Percentiles rank a stretch among this genome's conserved stretches.
Conservation (phyloP, 352 stramenopile species). For the Globisporangium nunn region DNA sequence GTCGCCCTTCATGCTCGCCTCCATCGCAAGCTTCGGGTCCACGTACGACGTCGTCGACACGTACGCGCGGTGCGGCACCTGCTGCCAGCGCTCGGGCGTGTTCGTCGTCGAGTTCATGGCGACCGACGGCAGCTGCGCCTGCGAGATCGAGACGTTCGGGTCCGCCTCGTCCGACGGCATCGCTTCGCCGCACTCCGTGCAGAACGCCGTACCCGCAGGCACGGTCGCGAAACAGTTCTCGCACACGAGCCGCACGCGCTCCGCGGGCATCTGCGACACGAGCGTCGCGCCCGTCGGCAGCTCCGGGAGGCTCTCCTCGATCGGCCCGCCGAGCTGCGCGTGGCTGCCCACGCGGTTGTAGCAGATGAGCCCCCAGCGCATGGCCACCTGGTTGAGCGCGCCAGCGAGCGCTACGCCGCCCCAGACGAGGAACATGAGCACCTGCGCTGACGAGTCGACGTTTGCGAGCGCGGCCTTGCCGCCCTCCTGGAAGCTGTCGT, state of each 20-base stretch:
- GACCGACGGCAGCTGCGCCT: constrained; percentile 81
- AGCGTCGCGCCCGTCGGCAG: constrained; percentile 66
- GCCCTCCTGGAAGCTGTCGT: constrained; percentile 56
- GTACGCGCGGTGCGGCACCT: constrained; percentile 78
- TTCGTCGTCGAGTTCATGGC: constrained; percentile 73
- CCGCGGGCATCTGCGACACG: constrained; percentile 33
- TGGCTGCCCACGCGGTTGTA: constrained; percentile 85
- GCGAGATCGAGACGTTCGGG: constrained; percentile 81
- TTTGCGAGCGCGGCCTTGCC: constrained; percentile 36
- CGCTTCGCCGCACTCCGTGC: constrained; percentile 83
- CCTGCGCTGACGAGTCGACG: constrained; percentile 47
- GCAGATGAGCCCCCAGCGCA: constrained; percentile 85
- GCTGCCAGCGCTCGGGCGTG: constrained; percentile 78
- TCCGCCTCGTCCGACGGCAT: constrained; percentile 72
- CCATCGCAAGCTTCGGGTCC: constrained; percentile 77
- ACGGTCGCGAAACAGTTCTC: constrained; percentile 88
- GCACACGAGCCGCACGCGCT: constrained; percentile 79
- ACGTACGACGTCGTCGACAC: constrained; percentile 85
- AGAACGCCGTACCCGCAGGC: constrained; percentile 76
- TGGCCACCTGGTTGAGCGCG: constrained; percentile 69
- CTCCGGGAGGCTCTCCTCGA: constrained; percentile 71
- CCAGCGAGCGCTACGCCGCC: constrained; percentile 50
- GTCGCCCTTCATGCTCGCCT: constrained; percentile 67
- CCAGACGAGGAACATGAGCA: constrained; percentile 82
- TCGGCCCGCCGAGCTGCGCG: constrained; percentile 41